phyloP scores from a whole-genome alignment of 31 red algal species.

The Endocladia muricata region DNA sequence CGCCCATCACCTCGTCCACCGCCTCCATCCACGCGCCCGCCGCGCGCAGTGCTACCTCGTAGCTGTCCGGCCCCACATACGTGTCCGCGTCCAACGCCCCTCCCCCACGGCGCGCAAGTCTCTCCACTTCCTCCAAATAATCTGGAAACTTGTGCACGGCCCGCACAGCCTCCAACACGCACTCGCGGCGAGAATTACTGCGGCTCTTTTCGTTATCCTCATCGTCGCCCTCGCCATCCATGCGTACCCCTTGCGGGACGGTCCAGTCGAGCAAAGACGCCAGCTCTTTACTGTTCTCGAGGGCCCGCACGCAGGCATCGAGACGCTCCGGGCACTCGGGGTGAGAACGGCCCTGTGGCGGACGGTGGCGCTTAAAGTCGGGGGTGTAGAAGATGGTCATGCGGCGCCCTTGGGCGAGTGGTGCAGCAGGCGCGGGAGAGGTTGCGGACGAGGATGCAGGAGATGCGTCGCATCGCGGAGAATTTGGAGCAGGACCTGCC shows the following conservation, averaged over 20 bases:
- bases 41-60: constrained; percentile 69
- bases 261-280: constrained; percentile 44
- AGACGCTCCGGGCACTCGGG: constrained; percentile 89
- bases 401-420: too few relatives aligned
- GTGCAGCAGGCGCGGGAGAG: too few relatives aligned
- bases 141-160: constrained; percentile 59
- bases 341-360: constrained; percentile 31
- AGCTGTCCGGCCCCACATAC: constrained; percentile 61
- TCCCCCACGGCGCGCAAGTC: constrained; percentile 33
- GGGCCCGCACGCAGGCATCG: constrained; percentile 36
- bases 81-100: constrained; percentile 84
- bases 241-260: background rate
- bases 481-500: too few relatives aligned
- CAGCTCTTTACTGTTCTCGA: constrained; percentile 34
- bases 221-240: background rate
- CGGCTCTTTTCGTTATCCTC: background rate
- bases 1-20: constrained; percentile 56
- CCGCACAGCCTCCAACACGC: constrained; percentile 35
- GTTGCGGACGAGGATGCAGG: too few relatives aligned
- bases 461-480: too few relatives aligned
- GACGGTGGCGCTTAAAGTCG: constrained; percentile 64
- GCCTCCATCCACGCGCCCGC: constrained; percentile 79
- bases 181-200: constrained; percentile 33
- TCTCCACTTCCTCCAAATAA: constrained; percentile 73
- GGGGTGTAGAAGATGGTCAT: constrained; percentile 79